A percentile compares a stretch with the other conserved stretches of the same genome.
Conservation (phyloP, 352 stramenopile species). For the Pythium monospermum region DNA sequence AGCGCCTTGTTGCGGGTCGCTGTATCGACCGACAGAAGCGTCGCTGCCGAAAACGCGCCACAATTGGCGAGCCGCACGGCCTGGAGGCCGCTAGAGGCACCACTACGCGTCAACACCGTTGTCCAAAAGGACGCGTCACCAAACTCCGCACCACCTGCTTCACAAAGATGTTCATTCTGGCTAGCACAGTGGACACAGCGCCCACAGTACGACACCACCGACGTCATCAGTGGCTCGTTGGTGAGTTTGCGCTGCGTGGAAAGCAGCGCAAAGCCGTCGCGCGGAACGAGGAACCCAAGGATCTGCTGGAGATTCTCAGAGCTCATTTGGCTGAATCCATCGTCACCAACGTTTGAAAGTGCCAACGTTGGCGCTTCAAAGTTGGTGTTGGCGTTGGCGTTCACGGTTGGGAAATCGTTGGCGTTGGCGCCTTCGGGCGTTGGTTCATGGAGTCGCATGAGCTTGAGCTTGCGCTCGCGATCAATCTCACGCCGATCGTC, state of each 20-base stretch:
- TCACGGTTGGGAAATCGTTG: too few relatives aligned
- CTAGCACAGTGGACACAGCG: constrained; percentile 38
- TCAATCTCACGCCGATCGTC: neutral
- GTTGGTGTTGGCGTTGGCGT: too few relatives aligned
- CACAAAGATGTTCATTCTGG: constrained; percentile 58
- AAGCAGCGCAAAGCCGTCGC: constrained; percentile 59
- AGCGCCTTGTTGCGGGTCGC: constrained; percentile 25
- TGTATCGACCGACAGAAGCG: constrained; percentile 26
- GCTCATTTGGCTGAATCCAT: constrained; percentile 18
- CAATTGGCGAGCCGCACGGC: constrained; percentile 57
- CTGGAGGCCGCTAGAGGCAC: constrained; percentile 23
- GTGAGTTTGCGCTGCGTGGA: constrained; percentile 33
- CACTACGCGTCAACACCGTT: constrained; percentile 36
- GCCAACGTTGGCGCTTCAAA: too few relatives aligned
- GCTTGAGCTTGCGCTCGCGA: constrained; percentile 8
- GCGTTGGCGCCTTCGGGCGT: too few relatives aligned
- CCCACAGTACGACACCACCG: constrained; percentile 52
- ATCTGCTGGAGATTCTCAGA: constrained; percentile 51
- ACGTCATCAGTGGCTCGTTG: constrained; percentile 35
- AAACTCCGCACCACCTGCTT: constrained; percentile 20
- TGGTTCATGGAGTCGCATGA: too few relatives aligned
- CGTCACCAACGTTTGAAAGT: neutral
- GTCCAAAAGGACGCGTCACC: constrained; percentile 45
- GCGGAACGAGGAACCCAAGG: constrained; percentile 46
- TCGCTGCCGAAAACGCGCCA: constrained; percentile 30